These are phyloP conservation scores for Microcyclosporella mali DNA, from an alignment of 2,329 filamentous ascomycete genomes.

Conservation along the genomic window DNA sequence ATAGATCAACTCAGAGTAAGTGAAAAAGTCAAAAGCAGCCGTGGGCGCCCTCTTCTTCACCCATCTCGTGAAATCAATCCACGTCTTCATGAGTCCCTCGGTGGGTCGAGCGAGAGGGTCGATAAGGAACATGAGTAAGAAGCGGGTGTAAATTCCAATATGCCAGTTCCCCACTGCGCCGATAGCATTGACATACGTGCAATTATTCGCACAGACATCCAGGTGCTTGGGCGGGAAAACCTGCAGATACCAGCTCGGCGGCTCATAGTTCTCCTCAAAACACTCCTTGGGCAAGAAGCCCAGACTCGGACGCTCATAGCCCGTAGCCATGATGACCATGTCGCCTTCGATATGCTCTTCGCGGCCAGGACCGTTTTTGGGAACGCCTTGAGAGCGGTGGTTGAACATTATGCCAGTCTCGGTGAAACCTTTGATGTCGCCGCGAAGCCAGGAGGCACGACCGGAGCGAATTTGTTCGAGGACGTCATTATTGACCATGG, in stretches of 20 bases:
- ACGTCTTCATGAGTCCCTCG: slow-evolving; percentile 70
- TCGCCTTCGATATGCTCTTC: slow-evolving; percentile 64
- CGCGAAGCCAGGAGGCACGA: slow-evolving; percentile 70
- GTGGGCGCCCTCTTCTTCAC: slow-evolving; percentile 66
- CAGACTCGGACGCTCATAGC: slow-evolving; percentile 67
- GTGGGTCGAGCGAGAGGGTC: slow-evolving; percentile 70
- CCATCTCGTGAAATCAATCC: slow-evolving; percentile 76
- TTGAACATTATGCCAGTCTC: slow-evolving; percentile 64
- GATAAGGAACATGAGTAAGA: slow-evolving; percentile 77
- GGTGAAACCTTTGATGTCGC: slow-evolving; percentile 65
- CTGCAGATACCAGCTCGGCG: slow-evolving; percentile 85
- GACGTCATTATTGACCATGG: slow-evolving; percentile 77
- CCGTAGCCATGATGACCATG: slow-evolving; percentile 76
- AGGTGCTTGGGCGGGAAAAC: slow-evolving; percentile 72
- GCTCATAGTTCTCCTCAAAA: slow-evolving; percentile 66
- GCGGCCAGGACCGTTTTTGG: slow-evolving; percentile 66
- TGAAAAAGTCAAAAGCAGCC: slow-evolving; percentile 82
- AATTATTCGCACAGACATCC: slow-evolving; percentile 73
- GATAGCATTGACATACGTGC: slow-evolving; percentile 74
- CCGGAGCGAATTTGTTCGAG: slow-evolving; percentile 68
- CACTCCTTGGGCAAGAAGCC: slow-evolving; percentile 67
- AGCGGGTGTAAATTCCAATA: slow-evolving; percentile 81
- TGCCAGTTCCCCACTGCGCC: slow-evolving; percentile 82
- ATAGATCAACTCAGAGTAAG: slow-evolving; percentile 75
- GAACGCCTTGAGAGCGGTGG: slow-evolving; percentile 63